Evolutionary conservation across 306 rosid species (phyloP).

Genomic region (Dryas drummondii): DNA sequence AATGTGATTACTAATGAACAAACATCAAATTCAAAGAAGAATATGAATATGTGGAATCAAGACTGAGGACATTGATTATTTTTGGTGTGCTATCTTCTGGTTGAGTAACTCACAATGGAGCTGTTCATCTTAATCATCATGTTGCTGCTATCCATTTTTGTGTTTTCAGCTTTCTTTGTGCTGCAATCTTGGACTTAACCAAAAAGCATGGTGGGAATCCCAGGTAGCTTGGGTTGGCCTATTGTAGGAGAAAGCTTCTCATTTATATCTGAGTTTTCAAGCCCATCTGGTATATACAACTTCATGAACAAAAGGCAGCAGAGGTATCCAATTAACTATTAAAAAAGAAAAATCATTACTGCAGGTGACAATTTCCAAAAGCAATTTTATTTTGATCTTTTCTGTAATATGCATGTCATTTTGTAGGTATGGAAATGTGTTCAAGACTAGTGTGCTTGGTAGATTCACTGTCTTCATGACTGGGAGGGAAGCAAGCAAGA

Average conservation of each 20-base stretch:
- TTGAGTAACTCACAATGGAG: constrained; percentile 38
- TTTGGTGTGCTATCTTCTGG: background rate
- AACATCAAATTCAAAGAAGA: no score
- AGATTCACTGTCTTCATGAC: constrained; percentile 82
- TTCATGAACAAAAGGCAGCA: constrained; percentile 78
- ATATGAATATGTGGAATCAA: no score
- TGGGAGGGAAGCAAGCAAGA: constrained; percentile 82
- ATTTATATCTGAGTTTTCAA: constrained; percentile 69
- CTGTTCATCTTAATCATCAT: constrained; percentile 28
- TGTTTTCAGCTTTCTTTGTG: constrained; percentile 36
- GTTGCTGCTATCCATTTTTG: constrained; percentile 28
- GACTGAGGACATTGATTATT: background rate
- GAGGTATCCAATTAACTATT: constrained; percentile 41
- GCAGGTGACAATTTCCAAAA: background rate
- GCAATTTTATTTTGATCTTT: background rate
- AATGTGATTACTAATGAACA: no score
- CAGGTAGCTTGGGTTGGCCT: constrained; percentile 89
- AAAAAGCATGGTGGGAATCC: constrained; percentile 62
- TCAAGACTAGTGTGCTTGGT: constrained; percentile 73
- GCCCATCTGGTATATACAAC: constrained; percentile 73
- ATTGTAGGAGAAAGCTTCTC: constrained; percentile 74
- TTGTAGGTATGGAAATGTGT: constrained; percentile 74
- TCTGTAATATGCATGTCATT: background rate
- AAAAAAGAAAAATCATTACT: no score
- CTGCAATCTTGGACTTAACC: constrained; percentile 53